Percentiles rank a stretch among this genome's conserved stretches.
Evolutionary conservation across 2,329 filamentous ascomycete genomes (phyloP).

Genomic region (Cladophialophora psammophila): DNA sequence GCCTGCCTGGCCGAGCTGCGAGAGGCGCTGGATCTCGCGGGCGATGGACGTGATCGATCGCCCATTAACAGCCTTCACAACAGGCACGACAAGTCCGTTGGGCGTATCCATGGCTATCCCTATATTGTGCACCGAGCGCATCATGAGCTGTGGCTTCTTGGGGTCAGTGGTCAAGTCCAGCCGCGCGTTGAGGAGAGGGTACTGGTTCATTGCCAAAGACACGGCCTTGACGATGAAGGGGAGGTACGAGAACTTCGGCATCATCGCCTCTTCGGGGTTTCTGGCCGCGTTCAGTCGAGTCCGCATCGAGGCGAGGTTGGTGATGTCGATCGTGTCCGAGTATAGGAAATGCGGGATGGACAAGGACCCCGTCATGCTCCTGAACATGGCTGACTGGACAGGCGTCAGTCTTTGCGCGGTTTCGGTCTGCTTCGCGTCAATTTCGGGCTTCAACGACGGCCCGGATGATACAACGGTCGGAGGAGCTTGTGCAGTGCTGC

Average conservation of each 20-base stretch:
- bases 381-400: constrained; percentile 94
- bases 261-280: constrained; percentile 43
- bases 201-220: constrained; percentile 80
- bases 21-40: constrained; percentile 75
- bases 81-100: constrained; percentile 84
- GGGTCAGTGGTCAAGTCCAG: constrained; percentile 69
- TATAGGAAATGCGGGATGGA: constrained; percentile 95
- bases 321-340: constrained; percentile 86
- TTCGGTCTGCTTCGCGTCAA: constrained; percentile 67
- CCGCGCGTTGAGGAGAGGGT: constrained; percentile 86
- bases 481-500: constrained; percentile 7
- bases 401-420: constrained; percentile 73
- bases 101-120: constrained; percentile 96
- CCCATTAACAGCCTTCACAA: constrained; percentile 81
- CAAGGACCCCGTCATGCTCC: constrained; percentile 91
- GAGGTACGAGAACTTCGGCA: constrained; percentile 81
- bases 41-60: constrained; percentile 82
- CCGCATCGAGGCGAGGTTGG: constrained; percentile 74
- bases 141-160: constrained; percentile 75
- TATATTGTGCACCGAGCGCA: constrained; percentile 89
- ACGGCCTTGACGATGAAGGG: constrained; percentile 97
- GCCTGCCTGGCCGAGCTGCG: constrained; percentile 74
- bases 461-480: constrained; percentile 42
- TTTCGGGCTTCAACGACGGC: constrained; percentile 46
- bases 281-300: constrained; percentile 74